Base-by-base conservation (phyloP, 306 rosid genomes). In the Dalbergia cultrata region DNA sequence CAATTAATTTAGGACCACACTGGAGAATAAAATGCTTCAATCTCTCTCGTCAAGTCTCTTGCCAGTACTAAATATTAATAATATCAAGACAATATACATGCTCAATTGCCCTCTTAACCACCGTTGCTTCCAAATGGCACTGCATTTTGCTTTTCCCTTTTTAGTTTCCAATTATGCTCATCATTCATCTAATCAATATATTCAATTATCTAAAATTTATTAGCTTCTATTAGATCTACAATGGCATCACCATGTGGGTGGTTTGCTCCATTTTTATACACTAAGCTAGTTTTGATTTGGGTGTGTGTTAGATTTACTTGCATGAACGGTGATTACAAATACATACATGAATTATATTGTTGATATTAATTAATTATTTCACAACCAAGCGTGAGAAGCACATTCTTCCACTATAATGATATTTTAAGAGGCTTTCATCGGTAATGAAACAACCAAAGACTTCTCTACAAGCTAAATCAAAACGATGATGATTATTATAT, bases 41-140 rank as follows among this genome's bases (percentile, higher is more conserved):
- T 67, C 19, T 71, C 74, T 72, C 14, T 45, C 56, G 33, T 0
- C 10, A 34, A 7, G 73, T 80, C 66, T 17, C 64, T 52, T 6
- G 8, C 37, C 67, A 16, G 31, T 67, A 41, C 67, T 58, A 26
- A 26, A 26, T 26, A 2, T 1, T 26, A 59, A 2, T 56, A 54
- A 56, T 77, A n/a, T 67, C 66, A 54, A 69, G 52, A 66, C 81
- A 53, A 13, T 39, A 52, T n/a, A 67, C 72, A 37, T 43, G n/a
- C 72, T 47, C 22, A 37, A 64, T 64, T 64, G 53, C 63, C 72
- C 58, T 54, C 81, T 53, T 77, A 77, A 77, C 74, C 43, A 77
- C 81, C 74, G n/a, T 41, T 58, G 65, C 52, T 14, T 54, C 14
- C 45, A 9, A 41, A 7, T 74, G 16, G 58, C 78, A 43, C 8